Conservation (phyloP, 148 eudicot genomes). For the Hydrangea macrophylla region DNA sequence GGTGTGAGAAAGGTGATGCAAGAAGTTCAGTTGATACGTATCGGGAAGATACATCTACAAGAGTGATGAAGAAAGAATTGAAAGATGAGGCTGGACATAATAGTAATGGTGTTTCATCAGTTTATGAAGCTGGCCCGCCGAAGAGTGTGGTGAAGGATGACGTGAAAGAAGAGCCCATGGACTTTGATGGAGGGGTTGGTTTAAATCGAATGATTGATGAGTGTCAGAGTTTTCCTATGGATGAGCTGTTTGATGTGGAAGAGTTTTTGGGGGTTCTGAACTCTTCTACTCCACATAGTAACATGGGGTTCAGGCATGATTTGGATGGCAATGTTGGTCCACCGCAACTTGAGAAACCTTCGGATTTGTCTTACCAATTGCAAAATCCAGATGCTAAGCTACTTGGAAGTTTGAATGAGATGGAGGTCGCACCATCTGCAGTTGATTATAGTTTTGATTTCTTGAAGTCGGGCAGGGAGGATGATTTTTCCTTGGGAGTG, state of each 20-base stretch:
- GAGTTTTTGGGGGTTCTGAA: slow-evolving; percentile 43
- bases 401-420: slow-evolving; percentile 11
- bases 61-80: too few species aligned
- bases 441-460: slow-evolving; percentile 37
- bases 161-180: slow-evolving; percentile 6
- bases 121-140: slow-evolving; percentile 2
- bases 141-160: slow-evolving; percentile 25
- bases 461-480: slow-evolving; percentile 42
- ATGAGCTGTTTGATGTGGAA: slow-evolving; percentile 63
- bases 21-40: too few species aligned
- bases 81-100: slow-evolving; percentile 14
- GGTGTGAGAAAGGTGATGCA: background rate
- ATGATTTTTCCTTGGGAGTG: slow-evolving; percentile 29
- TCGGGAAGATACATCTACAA: too few species aligned
- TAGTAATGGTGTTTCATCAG: background rate
- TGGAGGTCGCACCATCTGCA: slow-evolving; percentile 10
- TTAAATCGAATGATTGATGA: background rate
- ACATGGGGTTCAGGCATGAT: background rate
- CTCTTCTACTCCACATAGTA: slow-evolving; percentile 18
- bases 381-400: slow-evolving; percentile 13
- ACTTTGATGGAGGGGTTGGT: background rate
- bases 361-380: slow-evolving; percentile 16
- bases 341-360: background rate
- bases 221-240: slow-evolving; percentile 14
- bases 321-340: slow-evolving; percentile 1